Evolutionary conservation across 768 basidiomycete species (phyloP), one percentile per base, ranked within the genome.

Genomic region (Lactifluus echinatus): DNA sequence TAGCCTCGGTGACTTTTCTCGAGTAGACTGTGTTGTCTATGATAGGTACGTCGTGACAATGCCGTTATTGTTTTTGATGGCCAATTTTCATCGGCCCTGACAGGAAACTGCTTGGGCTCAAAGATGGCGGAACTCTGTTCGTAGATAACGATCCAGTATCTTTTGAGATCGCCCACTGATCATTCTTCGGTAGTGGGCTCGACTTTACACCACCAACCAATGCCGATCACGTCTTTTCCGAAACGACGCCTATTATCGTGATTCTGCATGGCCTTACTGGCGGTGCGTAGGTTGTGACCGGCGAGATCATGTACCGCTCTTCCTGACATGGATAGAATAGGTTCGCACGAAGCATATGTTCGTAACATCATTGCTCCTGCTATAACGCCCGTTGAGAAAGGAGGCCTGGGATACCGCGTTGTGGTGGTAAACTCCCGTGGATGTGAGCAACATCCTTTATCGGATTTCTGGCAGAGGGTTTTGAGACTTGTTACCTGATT

Each of bases 401-500:
- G 90, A 21, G 93, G 94, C 2, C 73, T 95, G 50, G 93, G 93
- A 15, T 94, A 89, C 70, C 80, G 96, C 54, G 94, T 83, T 5
- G 86, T 87, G 12, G 92, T 96, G 11, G 79, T 94, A 68, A 95
- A 96, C 73, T 94, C 88, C 72, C 81, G 94, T 64, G 93, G 92
- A 66, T 95, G 93, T 89, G 64, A 66, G 86, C 51, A 8, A 45
- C 33, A 29, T 46, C n/a, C n/a, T 19, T 42, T 36, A 23, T 44
- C 28, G 39, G 29, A 36, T 23, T 15, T 42, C 8, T 28, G 46
- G 58, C 33, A 87, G 55, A 95, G 91, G 2, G 84, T 82, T 53
- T 80, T 83, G 4, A 1, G 26, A 7, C 37, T 10, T 51, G 39
- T n/a, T 14, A n/a, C 6, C 21, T 28, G 21, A 17, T 23, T 15